Evolutionary conservation across 805 yeast species (phyloP).

Genomic region (Blastobotrys parvus): DNA sequence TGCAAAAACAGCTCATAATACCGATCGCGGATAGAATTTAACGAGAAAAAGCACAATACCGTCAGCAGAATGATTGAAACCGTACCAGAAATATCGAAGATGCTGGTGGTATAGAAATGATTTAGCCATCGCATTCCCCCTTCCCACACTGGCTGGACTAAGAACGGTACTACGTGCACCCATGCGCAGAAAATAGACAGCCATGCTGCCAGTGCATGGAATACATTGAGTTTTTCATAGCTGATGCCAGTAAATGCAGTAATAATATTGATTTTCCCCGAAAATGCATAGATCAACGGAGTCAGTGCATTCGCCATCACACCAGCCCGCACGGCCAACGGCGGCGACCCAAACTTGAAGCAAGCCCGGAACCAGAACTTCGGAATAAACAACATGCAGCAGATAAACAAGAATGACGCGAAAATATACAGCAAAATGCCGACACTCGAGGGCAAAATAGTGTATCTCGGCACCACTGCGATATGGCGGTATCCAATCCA

Average conservation of each 20-base stretch:
- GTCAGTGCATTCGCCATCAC: slow-evolving; percentile 17
- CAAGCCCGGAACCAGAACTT: slow-evolving; percentile 14
- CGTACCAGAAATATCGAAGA: slow-evolving; percentile 1
- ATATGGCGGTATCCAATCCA: slow-evolving; percentile 11
- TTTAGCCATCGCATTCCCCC: slow-evolving; percentile 11
- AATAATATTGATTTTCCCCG: slow-evolving; percentile 15
- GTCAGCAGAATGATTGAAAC: slow-evolving; percentile 9
- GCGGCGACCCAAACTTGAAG: slow-evolving; percentile 15
- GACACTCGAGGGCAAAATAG: slow-evolving; percentile 9
- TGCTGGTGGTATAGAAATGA: background rate
- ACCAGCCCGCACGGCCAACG: slow-evolving; percentile 15
- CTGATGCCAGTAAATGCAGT: slow-evolving; percentile 15
- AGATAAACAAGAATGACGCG: slow-evolving; percentile 7
- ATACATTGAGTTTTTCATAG: slow-evolving; percentile 14
- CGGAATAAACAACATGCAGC: slow-evolving; percentile 11
- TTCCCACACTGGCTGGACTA: slow-evolving; percentile 11
- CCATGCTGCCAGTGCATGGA: slow-evolving; percentile 14
- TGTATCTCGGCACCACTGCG: background rate
- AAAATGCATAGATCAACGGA: slow-evolving; percentile 16
- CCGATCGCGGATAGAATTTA: slow-evolving; percentile 8
- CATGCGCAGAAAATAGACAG: slow-evolving; percentile 10
- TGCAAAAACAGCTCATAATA: slow-evolving; percentile 14
- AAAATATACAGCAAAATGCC: slow-evolving; percentile 5
- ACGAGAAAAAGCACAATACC: slow-evolving; percentile 10
- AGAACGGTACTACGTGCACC: slow-evolving; percentile 14